phyloP scores from a whole-genome alignment of 73 alveolate genomes.

The Blepharisma japonicum region DNA sequence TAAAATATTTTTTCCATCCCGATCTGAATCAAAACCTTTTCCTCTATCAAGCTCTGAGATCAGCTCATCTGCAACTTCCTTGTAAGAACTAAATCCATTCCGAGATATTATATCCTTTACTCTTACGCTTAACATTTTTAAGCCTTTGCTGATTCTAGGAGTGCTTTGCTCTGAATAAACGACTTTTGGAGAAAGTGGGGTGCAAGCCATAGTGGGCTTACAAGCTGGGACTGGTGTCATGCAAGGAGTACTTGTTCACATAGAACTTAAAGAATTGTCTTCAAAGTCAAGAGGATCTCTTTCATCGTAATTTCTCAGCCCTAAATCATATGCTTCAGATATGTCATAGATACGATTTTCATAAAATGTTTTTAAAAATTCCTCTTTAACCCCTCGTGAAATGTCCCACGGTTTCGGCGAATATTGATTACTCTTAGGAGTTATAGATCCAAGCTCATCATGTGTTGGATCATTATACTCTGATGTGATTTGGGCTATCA shows the following conservation, averaged over 20 bases:
- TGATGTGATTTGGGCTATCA: background rate
- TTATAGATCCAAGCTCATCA: too few relatives aligned
- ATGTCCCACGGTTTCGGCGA: constrained; percentile 6
- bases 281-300: background rate
- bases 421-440: background rate
- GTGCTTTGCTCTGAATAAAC: background rate
- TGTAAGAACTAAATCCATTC: constrained; percentile 51
- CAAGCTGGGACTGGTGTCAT: background rate
- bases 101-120: constrained; percentile 60
- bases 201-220: too few relatives aligned
- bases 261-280: constrained; percentile 6
- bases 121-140: constrained; percentile 39
- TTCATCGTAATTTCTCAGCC: background rate
- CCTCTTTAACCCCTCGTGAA: constrained; percentile 19
- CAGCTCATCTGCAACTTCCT: constrained; percentile 73
- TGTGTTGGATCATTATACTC: background rate
- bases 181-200: background rate
- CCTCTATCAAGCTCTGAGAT: constrained; percentile 31
- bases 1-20: constrained; percentile 76
- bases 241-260: constrained; percentile 3
- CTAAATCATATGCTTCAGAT: constrained; percentile 25
- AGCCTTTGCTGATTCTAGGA: background rate
- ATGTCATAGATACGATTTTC: background rate
- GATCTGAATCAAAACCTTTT: constrained; percentile 38
- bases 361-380: constrained; percentile 19